A percentile compares a stretch with the other conserved stretches of the same genome.
Evolutionary conservation across 371 early-diverging fungal species (phyloP).

Genomic region (Smittium culicis): DNA sequence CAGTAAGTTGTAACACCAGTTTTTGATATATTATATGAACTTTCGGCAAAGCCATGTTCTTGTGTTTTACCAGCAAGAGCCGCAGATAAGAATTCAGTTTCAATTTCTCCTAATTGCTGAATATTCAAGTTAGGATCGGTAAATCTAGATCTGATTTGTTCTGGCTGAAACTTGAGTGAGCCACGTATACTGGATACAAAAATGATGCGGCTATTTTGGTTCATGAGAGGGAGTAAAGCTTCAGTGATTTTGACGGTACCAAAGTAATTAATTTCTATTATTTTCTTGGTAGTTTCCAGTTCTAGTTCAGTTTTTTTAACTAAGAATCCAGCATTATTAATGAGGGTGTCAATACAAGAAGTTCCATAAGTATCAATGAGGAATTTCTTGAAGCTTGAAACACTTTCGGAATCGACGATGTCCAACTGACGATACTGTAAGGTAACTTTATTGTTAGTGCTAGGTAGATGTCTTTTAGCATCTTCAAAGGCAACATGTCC

Average conservation of each 20-base stretch:
- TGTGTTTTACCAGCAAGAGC: slow-evolving; percentile 20
- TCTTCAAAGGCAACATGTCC: slow-evolving; percentile 27
- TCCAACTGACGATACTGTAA: slow-evolving; percentile 25
- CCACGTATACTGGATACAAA: slow-evolving; percentile 1
- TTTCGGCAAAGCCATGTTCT: slow-evolving; percentile 24
- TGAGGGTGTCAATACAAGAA: slow-evolving; percentile 23
- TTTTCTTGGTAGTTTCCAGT: slow-evolving; percentile 5
- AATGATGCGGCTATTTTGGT: slow-evolving; percentile 15
- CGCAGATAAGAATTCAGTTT: slow-evolving; percentile 11
- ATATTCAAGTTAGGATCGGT: not conserved
- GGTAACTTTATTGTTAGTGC: slow-evolving; percentile 14
- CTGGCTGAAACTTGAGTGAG: not conserved
- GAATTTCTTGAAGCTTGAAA: slow-evolving; percentile 18
- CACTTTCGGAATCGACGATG: slow-evolving; percentile 16
- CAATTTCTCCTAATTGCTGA: not conserved
- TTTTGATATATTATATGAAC: slow-evolving; percentile 29
- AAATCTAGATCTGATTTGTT: not conserved
- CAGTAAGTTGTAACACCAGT: slow-evolving; percentile 29
- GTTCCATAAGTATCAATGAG: slow-evolving; percentile 22
- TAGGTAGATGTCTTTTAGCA: slow-evolving; percentile 15
- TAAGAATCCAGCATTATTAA: slow-evolving; percentile 29
- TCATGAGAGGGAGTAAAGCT: slow-evolving; percentile 23
- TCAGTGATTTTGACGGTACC: slow-evolving; percentile 4
- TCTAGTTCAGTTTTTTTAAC: slow-evolving; percentile 10
- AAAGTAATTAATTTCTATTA: not conserved